Conservation (phyloP, 352 stramenopile genomes). For the Paralagenidium karlingii region DNA sequence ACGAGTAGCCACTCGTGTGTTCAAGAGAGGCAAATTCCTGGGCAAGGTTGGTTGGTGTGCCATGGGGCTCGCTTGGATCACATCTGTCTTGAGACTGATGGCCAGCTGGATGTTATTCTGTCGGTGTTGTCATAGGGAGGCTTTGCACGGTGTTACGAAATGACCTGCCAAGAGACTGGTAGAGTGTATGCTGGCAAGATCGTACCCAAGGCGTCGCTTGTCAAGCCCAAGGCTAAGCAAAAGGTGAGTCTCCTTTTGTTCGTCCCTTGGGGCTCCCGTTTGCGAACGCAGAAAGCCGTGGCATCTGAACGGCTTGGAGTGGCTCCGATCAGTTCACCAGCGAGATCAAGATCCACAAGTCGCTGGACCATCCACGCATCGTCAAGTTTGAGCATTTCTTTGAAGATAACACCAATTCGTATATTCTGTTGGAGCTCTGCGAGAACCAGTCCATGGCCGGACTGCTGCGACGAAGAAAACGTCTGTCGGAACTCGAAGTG, state of each 20-base stretch:
- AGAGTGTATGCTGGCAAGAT: conserved; percentile 96
- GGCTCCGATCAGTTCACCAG: conserved; percentile 58
- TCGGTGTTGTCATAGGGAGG: conserved; percentile 59
- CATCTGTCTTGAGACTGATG: not conserved
- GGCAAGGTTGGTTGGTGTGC: conserved; percentile 78
- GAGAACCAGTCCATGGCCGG: conserved; percentile 94
- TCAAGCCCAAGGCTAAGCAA: conserved; percentile 92
- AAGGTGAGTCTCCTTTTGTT: conserved; percentile 67
- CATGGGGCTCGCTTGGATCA: too few relatives aligned
- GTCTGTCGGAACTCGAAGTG: conserved; percentile 91
- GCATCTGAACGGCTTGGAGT: conserved; percentile 34
- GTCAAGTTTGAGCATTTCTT: conserved; percentile 98
- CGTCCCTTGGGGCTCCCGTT: conserved; percentile 1
- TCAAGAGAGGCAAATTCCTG: conserved; percentile 88
- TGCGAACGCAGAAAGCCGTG: not conserved
- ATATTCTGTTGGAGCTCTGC: conserved; percentile 97
- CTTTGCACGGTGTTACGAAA: conserved; percentile 96
- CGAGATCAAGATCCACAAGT: conserved; percentile 98
- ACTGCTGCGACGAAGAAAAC: conserved; percentile 90
- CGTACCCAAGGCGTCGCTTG: conserved; percentile 94
- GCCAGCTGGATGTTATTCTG: not conserved
- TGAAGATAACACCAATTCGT: conserved; percentile 94
- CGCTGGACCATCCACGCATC: conserved; percentile 89
- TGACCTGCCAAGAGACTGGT: conserved; percentile 87
- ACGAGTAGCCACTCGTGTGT: too few relatives aligned